A percentile compares a stretch with the other conserved stretches of the same genome.
Evolutionary conservation across 768 basidiomycete genomes (phyloP).

Genomic region (Tylopilus vinaceipallidus): DNA sequence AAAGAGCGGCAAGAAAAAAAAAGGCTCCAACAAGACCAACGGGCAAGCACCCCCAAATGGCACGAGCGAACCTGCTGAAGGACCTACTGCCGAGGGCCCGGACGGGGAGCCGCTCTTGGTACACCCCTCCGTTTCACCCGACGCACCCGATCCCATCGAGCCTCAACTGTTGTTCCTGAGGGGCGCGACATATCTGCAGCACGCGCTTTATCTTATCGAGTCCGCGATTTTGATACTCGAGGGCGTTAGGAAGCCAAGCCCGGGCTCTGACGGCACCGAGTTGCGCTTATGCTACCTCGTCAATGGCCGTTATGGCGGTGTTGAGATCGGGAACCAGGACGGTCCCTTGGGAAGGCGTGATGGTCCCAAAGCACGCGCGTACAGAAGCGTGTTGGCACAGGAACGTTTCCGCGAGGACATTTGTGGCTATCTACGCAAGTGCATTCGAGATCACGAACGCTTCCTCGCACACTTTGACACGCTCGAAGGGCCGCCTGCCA

Average conservation of each 20-base stretch:
- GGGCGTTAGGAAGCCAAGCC: conserved; percentile 54
- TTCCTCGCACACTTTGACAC: conserved; percentile 84
- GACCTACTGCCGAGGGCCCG: conserved; percentile 40
- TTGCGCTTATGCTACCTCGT: conserved; percentile 74
- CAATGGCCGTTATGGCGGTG: conserved; percentile 77
- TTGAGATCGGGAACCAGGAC: conserved; percentile 79
- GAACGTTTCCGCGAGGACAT: conserved; percentile 60
- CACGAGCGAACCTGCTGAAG: conserved; percentile 48
- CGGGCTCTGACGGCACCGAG: conserved; percentile 64
- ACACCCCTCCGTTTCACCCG: conserved; percentile 74
- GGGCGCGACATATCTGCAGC: conserved; percentile 79
- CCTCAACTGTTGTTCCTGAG: conserved; percentile 81
- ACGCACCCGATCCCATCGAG: conserved; percentile 85
- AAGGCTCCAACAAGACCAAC: conserved; percentile 44
- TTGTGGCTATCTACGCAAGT: conserved; percentile 59
- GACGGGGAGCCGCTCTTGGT: conserved; percentile 51
- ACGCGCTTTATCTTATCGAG: conserved; percentile 75
- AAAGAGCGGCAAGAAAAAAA: conserved; percentile 56
- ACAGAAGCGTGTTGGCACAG: conserved; percentile 57
- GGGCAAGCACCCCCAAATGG: conserved; percentile 71
- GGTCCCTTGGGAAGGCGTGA: conserved; percentile 65
- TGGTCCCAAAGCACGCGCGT: conserved; percentile 62
- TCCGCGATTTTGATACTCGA: conserved; percentile 68
- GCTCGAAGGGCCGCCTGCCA: conserved; percentile 44
- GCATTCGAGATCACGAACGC: conserved; percentile 80